Conservation (phyloP, 73 alveolate species). For the Uronychia setigera region DNA sequence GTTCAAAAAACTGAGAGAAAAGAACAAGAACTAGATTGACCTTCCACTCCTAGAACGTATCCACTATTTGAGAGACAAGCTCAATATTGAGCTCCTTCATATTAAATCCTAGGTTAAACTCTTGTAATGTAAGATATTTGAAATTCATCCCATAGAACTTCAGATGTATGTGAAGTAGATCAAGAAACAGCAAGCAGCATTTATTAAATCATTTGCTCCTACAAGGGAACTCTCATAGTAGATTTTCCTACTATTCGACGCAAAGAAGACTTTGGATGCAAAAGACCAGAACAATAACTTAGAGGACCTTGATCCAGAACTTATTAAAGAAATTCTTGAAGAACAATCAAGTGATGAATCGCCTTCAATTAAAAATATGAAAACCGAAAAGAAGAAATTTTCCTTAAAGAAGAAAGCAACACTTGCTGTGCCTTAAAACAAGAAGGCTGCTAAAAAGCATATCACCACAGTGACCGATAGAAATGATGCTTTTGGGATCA, state of each 20-base stretch:
- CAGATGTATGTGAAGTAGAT: background rate
- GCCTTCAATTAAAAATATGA: background rate
- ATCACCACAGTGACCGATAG: background rate
- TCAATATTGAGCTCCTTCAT: background rate
- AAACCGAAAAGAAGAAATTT: background rate
- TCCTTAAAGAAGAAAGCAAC: background rate
- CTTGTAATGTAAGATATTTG: background rate
- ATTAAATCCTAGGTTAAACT: background rate
- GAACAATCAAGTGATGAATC: background rate
- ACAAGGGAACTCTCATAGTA: background rate
- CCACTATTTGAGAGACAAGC: background rate
- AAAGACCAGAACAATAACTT: background rate
- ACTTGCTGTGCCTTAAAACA: background rate
- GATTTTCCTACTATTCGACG: background rate
- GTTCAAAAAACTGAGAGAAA: background rate
- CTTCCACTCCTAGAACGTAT: background rate
- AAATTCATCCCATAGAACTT: background rate
- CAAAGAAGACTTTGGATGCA: background rate
- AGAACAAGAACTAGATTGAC: background rate
- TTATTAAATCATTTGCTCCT: background rate
- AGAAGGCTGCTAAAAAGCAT: background rate
- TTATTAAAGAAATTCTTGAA: background rate
- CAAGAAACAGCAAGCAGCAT: background rate
- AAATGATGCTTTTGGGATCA: background rate
- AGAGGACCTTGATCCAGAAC: background rate